Evolutionary conservation across 306 rosid genomes (phyloP).

Genomic region (Castanopsis chinensis): DNA sequence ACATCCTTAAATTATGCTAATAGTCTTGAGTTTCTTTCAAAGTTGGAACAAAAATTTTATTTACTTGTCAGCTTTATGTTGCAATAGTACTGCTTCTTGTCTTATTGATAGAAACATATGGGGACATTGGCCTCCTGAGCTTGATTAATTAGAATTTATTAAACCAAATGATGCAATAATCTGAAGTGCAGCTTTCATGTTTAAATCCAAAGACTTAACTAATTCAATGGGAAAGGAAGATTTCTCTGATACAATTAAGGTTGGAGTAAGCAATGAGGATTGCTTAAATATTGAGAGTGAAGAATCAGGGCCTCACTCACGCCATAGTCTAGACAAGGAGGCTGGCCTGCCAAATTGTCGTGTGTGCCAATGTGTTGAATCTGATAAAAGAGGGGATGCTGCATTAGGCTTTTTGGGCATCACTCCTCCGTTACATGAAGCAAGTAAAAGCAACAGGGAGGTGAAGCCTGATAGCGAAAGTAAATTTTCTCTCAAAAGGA

Average conservation of each 20-base stretch:
- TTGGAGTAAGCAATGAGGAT: constrained; percentile 32
- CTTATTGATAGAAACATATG: background rate
- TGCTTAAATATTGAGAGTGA: constrained; percentile 38
- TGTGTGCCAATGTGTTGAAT: constrained; percentile 92
- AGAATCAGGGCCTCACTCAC: constrained; percentile 48
- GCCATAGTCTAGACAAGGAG: constrained; percentile 60
- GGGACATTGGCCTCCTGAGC: constrained; percentile 23
- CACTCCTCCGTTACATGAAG: constrained; percentile 40
- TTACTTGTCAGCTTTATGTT: background rate
- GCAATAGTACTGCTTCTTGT: constrained; percentile 16
- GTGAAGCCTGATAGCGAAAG: constrained; percentile 30
- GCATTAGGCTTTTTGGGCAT: constrained; percentile 72
- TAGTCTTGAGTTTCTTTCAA: background rate
- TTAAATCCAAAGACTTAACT: constrained; percentile 21
- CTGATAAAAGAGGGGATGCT: constrained; percentile 83
- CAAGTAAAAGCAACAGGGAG: constrained; percentile 31
- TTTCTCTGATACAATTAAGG: constrained; percentile 28
- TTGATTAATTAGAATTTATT: constrained; percentile 16
- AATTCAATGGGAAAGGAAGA: constrained; percentile 48
- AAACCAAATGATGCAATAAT: constrained; percentile 33
- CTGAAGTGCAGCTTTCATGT: constrained; percentile 12
- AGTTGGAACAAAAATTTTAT: background rate
- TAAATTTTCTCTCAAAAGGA: constrained; percentile 26
- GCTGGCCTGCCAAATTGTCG: constrained; percentile 61
- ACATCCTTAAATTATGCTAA: constrained; percentile 18